Base-by-base conservation (phyloP, 73 alveolate genomes). In the Stentor coeruleus region DNA sequence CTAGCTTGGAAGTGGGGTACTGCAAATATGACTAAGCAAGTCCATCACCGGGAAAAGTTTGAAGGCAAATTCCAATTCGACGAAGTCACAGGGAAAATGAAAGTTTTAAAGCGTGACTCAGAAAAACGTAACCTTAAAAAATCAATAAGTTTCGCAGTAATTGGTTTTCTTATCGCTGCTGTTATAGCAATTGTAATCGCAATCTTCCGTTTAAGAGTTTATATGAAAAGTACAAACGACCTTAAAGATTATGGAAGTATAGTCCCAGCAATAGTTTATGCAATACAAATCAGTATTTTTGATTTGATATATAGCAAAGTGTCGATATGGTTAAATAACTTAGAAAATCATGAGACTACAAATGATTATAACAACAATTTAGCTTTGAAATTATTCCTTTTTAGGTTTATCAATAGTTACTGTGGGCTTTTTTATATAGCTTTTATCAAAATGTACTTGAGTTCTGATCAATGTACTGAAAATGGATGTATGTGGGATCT, bases 401-500 rank as follows among this genome's bases (percentile, higher is more conserved):
- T 49, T 20, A 6, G 66, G 20, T 49, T 49, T 20, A 20, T 49
- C 28, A 49, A 49, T 49, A 49, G 20, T 20, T 49, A 49, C 66
- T 49, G 28, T 49, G 66, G 28, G 28, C 20, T 49, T 6, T 49
- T 49, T 20, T 49, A 49, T 20, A 49, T 20, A 11, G 66, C 66
- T 49, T 49, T 49, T 20, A 11, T 49, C 66, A 49, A 49, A 49
- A n/a, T n/a, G n/a, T n/a, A n/a, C n/a, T n/a, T n/a, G n/a, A n/a
- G n/a, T n/a, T n/a, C n/a, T n/a, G n/a, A n/a, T n/a, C n/a, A n/a
- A n/a, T 75, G 83, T 3, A 39, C 11, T 39, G 66, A 75, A 26
- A 39, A 75, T 6, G 59, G 30, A 14, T 75, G 83, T 38, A 40
- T 75, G 15, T 37, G 20, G 14, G 83, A 75, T 14, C 59, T 75